phyloP scores from a whole-genome alignment of 2,329 filamentous ascomycete genomes.

The Neurospora crassa region DNA sequence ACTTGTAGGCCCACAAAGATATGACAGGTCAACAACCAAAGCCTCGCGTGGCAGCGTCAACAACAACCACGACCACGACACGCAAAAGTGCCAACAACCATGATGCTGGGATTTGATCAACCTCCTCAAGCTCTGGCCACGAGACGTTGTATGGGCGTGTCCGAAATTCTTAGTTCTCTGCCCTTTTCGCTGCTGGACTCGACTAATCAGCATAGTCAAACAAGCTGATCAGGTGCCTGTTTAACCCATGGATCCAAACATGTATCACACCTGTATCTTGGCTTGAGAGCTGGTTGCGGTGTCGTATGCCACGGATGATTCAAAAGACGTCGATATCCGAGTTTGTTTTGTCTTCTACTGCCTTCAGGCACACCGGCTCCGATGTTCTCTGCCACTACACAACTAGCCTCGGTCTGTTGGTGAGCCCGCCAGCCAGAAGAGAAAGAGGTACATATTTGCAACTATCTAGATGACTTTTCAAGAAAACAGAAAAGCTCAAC shows the following conservation, averaged over 20 bases:
- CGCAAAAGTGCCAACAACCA: neutral
- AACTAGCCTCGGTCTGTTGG: neutral
- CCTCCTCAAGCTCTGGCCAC: neutral
- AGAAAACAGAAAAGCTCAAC: neutral
- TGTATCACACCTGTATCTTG: neutral
- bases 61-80: neutral
- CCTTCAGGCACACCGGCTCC: neutral
- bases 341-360: neutral
- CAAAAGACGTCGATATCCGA: neutral
- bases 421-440: neutral
- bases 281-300: neutral
- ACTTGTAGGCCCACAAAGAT: neutral
- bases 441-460: neutral
- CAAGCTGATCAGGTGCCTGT: neutral
- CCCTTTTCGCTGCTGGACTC: neutral
- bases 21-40: neutral
- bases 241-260: neutral
- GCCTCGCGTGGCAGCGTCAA: neutral
- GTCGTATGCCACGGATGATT: neutral
- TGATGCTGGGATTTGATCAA: neutral
- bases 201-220: neutral
- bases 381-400: neutral
- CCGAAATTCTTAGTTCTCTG: neutral
- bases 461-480: neutral
- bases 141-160: neutral